Evolutionary conservation across 2,329 filamentous ascomycete genomes (phyloP).

Genomic region (Colletotrichum karsti): DNA sequence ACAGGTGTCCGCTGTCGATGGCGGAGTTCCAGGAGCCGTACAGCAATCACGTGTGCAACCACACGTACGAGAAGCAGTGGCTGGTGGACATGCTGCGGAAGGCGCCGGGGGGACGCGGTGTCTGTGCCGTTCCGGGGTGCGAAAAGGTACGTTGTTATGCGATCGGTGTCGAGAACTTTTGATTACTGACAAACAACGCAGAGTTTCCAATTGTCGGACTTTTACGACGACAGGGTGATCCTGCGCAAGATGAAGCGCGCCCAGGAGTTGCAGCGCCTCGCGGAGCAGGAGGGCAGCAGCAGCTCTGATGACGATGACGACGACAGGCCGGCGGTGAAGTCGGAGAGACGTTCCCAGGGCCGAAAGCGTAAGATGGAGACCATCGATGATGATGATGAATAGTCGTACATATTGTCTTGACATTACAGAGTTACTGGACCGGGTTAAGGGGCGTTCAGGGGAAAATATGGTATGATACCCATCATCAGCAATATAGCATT

Average conservation of each 20-base stretch:
- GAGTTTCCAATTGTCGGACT: conserved; percentile 60
- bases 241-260: conserved; percentile 66
- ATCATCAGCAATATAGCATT: not conserved
- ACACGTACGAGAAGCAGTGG: conserved; percentile 74
- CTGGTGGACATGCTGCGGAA: conserved; percentile 65
- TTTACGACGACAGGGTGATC: conserved; percentile 65
- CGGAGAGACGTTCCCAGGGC: not conserved
- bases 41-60: conserved; percentile 73
- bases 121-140: conserved; percentile 75
- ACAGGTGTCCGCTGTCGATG: conserved; percentile 76
- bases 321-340: conserved; percentile 3
- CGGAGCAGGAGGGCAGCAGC: conserved; percentile 48
- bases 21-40: conserved; percentile 71
- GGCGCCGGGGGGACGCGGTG: conserved; percentile 44
- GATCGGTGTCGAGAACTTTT: not conserved
- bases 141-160: conserved; percentile 53
- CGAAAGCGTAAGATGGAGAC: conserved; percentile 15
- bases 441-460: not conserved
- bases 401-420: not conserved
- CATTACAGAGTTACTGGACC: not conserved
- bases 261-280: conserved; percentile 47
- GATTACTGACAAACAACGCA: conserved; percentile 35
- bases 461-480: not conserved
- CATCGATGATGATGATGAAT: conserved; percentile 29
- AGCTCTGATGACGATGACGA: not conserved